These are phyloP conservation scores for Gonium pectorale DNA, from an alignment of 139 green algal species.

Conservation along the genomic window DNA sequence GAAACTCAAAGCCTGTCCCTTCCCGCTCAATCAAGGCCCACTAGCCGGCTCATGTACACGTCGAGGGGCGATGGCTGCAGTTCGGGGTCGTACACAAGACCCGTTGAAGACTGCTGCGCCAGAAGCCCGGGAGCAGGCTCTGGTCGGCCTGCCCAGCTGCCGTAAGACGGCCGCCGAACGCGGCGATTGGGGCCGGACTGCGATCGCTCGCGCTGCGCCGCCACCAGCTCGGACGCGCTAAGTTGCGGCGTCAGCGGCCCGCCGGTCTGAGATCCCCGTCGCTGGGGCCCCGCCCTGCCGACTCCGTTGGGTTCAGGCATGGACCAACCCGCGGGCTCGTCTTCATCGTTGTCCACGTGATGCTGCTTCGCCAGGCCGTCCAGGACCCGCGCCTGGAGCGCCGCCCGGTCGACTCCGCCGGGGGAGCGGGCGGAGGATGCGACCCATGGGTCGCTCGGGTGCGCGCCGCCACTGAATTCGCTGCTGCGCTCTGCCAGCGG, in stretches of 20 bases:
- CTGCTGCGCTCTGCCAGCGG: too few relatives aligned
- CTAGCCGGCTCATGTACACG: not conserved
- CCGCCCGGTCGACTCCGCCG: not conserved
- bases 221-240: too few relatives aligned
- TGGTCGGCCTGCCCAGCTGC: slow-evolving; percentile 21
- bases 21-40: slow-evolving; percentile 2
- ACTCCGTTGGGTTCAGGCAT: too few relatives aligned
- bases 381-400: slow-evolving; percentile 35
- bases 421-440: not conserved
- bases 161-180: not conserved
- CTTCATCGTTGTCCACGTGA: too few relatives aligned
- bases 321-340: too few relatives aligned
- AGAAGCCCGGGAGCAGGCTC: not conserved
- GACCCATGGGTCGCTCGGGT: not conserved
- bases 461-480: too few relatives aligned
- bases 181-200: slow-evolving; percentile 23
- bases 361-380: not conserved
- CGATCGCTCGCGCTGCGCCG: not conserved
- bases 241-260: too few relatives aligned
- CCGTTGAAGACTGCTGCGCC: not conserved
- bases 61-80: slow-evolving; percentile 17
- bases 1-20: too few relatives aligned
- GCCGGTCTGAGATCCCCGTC: too few relatives aligned
- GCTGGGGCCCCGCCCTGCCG: too few relatives aligned
- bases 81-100: slow-evolving; percentile 33